Conservation (phyloP, 1,284 basidiomycete species). For the Ustilago loliicola region DNA sequence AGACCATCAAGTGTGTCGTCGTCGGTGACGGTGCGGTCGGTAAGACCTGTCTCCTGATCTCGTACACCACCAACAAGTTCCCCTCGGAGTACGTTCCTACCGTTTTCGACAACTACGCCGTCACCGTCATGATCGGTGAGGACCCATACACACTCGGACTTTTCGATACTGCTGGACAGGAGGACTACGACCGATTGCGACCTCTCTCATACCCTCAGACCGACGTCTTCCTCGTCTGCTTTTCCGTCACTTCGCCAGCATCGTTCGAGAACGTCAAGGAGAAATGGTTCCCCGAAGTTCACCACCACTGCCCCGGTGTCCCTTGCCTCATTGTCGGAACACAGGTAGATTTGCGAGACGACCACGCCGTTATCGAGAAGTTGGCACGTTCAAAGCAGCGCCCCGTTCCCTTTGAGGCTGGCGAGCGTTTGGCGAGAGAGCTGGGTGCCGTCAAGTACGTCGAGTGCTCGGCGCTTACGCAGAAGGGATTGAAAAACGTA, state of each 20-base stretch:
- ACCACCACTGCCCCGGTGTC: constrained; percentile 99
- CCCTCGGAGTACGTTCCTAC: constrained; percentile 91
- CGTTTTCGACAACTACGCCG: constrained; percentile 96
- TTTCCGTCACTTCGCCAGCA: constrained; percentile 97
- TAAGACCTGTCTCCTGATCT: constrained; percentile 99
- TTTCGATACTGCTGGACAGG: constrained; percentile 99
- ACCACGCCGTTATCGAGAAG: constrained; percentile 92
- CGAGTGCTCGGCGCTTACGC: constrained; percentile 97
- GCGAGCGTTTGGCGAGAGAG: constrained; percentile 93
- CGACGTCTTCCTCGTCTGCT: constrained; percentile 99
- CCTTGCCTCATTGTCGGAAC: constrained; percentile 99
- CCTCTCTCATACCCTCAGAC: constrained; percentile 99
- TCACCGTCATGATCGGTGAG: constrained; percentile 99
- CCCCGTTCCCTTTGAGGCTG: constrained; percentile 87
- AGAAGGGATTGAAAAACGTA: constrained; percentile 99
- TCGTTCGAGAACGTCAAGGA: constrained; percentile 99
- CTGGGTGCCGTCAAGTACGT: constrained; percentile 98
- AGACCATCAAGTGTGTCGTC: constrained; percentile 83
- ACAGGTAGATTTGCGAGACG: constrained; percentile 96
- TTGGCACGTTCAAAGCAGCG: constrained; percentile 94
- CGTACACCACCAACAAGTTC: constrained; percentile 93
- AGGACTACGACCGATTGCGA: constrained; percentile 99
- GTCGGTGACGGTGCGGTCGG: constrained; percentile 99
- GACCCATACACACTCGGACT: constrained; percentile 98
- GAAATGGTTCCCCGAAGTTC: constrained; percentile 99